Evolutionary conservation across 106 monocot species (phyloP), one percentile per base, ranked within the genome.

Genomic region (Xerophyta viscosa): DNA sequence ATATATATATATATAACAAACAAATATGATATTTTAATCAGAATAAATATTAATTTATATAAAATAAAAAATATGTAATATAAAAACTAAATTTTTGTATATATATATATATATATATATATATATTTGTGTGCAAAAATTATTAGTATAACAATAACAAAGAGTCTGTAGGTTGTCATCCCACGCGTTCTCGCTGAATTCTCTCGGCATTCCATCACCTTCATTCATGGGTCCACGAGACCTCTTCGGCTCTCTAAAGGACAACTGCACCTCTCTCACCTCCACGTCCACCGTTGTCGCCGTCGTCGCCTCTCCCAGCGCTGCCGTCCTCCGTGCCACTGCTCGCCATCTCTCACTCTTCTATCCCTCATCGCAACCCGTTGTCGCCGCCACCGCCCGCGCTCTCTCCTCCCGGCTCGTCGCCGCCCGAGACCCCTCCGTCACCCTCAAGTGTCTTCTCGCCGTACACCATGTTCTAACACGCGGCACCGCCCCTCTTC

Each of bases 301-400:
- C 58, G 3, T 29, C 50, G 8, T 41, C 21, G 9, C 26, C 43
- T 29, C 70, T 27, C 57, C 75, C 19, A 48, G 55, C 21, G 15
- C 56, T 14, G 82, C 82, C 47, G 82, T 82, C 22, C 41, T 65
- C 21, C 76, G 68, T 22, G 82, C 82, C 49, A 82, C 82, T 24
- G 21, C 72, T 10, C 82, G 71, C 68, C 56, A 41, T 50, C 82
- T 68, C 5, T 25, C 68, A 12, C 68, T 46, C 77, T 82, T 23
- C 77, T 82, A 60, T 50, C 73, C 60, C 76, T 82, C 69, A 77
- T 68, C 82, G 29, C 77, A 75, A 36, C 68, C 68, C 67, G 24
- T 45, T 6, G 71, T 72, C 13, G 27, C 76, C 30, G 46, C 71
- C 20, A 67, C 68, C 56, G 33, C 53, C 18, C 21, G 42, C 23